phyloP scores from a whole-genome alignment of 2,329 filamentous ascomycete species.

The Ambrosiella beaveri region DNA sequence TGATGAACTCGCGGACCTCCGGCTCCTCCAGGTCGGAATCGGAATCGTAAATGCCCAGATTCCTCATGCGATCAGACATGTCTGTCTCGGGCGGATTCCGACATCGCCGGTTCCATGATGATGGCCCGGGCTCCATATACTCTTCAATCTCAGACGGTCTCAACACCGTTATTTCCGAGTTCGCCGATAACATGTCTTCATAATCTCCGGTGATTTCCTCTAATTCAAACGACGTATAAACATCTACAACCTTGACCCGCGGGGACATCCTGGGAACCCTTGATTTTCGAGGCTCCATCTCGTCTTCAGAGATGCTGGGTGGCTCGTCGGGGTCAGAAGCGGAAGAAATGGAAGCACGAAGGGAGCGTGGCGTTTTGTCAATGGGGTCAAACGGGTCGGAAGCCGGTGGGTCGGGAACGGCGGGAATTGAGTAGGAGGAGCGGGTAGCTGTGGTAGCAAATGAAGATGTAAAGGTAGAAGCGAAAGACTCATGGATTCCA shows the following conservation, averaged over 20 bases:
- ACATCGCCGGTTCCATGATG: conserved; percentile 19
- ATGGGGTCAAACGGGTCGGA: not conserved
- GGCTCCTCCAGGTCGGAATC: conserved; percentile 34
- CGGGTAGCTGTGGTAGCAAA: not conserved
- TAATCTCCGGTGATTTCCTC: conserved; percentile 30
- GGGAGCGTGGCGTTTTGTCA: conserved; percentile 1
- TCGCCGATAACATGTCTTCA: not conserved
- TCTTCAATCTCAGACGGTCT: conserved; percentile 18
- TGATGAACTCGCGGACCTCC: conserved; percentile 27
- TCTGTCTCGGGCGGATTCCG: not conserved
- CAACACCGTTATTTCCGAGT: conserved; percentile 1
- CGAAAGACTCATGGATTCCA: not conserved
- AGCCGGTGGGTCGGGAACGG: not conserved
- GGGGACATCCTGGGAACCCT: not conserved
- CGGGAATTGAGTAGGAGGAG: not conserved
- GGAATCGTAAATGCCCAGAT: conserved; percentile 20
- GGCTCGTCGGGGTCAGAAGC: conserved; percentile 8
- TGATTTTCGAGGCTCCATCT: not conserved
- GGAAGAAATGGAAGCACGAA: conserved; percentile 3
- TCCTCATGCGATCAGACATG: conserved; percentile 15
- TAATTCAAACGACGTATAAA: conserved; percentile 20
- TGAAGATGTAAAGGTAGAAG: not conserved
- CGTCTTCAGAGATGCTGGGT: not conserved
- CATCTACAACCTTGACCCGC: not conserved
- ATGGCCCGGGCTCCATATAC: conserved; percentile 23